Percentiles rank a stretch among this genome's conserved stretches.
Evolutionary conservation across 805 yeast genomes (phyloP).

Genomic region (Saturnispora ahearnii): DNA sequence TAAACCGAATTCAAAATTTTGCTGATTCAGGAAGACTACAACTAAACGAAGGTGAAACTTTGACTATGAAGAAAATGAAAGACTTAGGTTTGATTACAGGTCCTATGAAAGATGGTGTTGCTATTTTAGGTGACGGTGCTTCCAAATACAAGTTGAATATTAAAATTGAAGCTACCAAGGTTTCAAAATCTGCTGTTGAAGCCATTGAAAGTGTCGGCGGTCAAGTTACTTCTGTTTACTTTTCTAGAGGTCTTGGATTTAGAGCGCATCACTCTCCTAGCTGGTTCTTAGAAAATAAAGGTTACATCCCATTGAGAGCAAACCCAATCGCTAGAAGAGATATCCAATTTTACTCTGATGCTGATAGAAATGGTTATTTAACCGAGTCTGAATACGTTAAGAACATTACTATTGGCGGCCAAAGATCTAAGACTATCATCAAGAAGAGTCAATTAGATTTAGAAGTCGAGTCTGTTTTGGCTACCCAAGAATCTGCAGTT

Average conservation of each 20-base stretch:
- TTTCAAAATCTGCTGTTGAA: slow-evolving; percentile 63
- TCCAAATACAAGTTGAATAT: slow-evolving; percentile 47
- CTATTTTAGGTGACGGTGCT: slow-evolving; percentile 62
- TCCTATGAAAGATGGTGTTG: slow-evolving; percentile 67
- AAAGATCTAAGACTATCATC: slow-evolving; percentile 9
- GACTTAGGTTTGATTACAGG: slow-evolving; percentile 68
- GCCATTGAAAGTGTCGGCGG: slow-evolving; percentile 70
- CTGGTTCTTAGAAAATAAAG: slow-evolving; percentile 56
- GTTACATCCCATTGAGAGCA: slow-evolving; percentile 75
- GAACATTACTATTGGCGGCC: slow-evolving; percentile 19
- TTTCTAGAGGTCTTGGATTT: slow-evolving; percentile 50
- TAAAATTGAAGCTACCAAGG: slow-evolving; percentile 74
- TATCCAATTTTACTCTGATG: slow-evolving; percentile 66
- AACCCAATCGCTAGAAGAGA: slow-evolving; percentile 80
- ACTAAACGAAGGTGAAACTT: slow-evolving; percentile 48
- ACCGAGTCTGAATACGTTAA: slow-evolving; percentile 30
- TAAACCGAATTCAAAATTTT: slow-evolving; percentile 62
- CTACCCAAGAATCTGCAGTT: slow-evolving; percentile 2
- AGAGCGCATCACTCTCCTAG: slow-evolving; percentile 72
- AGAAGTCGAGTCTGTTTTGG: slow-evolving; percentile 16
- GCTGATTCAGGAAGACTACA: slow-evolving; percentile 58
- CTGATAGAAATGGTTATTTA: slow-evolving; percentile 69
- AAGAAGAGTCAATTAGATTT: slow-evolving; percentile 18
- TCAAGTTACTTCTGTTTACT: slow-evolving; percentile 63
- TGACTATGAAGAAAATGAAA: slow-evolving; percentile 71